Conservation (phyloP, 2,329 filamentous ascomycete species). For the Fusarium fujikuroi region DNA sequence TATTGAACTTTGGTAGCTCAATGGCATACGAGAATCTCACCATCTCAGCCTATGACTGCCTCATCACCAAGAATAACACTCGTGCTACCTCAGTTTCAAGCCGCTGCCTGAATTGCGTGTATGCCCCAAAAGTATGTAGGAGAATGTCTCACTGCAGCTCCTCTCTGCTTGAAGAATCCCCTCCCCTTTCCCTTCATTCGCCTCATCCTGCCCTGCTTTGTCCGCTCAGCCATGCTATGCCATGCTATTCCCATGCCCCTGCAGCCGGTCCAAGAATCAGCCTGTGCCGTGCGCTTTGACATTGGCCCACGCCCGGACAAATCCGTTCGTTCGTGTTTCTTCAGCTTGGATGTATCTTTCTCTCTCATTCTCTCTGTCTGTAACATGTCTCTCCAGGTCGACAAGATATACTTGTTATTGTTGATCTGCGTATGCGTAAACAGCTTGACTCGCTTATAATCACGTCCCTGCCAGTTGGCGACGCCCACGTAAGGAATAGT, state of each 20-base stretch:
- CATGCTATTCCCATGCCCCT: slow-evolving; percentile 17
- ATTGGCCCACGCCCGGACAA: background rate
- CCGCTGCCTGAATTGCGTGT: slow-evolving; percentile 6
- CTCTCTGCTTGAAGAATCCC: background rate
- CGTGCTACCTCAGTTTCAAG: slow-evolving; percentile 1
- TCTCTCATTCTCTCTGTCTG: background rate
- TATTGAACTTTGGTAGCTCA: background rate
- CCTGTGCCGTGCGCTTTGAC: slow-evolving; percentile 36
- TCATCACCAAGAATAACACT: background rate
- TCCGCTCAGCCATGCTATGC: background rate
- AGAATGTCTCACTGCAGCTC: slow-evolving; percentile 20
- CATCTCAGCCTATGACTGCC: background rate
- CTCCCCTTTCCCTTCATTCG: background rate
- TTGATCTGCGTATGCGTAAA: background rate
- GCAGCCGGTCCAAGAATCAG: slow-evolving; percentile 19
- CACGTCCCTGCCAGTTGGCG: background rate
- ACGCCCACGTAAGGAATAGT: background rate
- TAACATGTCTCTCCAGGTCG: background rate
- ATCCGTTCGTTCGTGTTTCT: slow-evolving; percentile 1
- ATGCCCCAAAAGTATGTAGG: background rate
- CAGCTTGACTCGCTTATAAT: background rate
- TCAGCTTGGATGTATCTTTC: background rate
- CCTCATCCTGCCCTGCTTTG: background rate
- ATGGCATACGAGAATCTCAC: background rate
- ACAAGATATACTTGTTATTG: background rate